Evolutionary conservation across 345 rosid genomes (phyloP), one percentile per base, ranked within the genome.

Genomic region (Brassica incana): DNA sequence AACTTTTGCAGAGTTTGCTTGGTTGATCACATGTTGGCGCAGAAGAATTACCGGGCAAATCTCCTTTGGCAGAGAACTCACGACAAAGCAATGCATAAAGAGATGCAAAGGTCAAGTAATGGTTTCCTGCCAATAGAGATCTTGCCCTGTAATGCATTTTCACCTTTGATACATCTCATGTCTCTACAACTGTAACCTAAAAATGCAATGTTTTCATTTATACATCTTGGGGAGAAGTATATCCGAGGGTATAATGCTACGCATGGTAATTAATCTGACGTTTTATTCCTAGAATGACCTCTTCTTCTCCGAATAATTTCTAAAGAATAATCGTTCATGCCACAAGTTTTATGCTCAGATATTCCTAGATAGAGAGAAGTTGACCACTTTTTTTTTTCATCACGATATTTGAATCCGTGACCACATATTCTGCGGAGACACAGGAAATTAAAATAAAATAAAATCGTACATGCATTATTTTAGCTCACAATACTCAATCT

Each of bases 91-190:
- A 61, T 74, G 79, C 75, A 80, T 14, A 36, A 69, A 56, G 29
- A 56, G 0, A 18, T 80, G 75, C 71, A 74, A 50, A 69, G 3
- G 1, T 38, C 16, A 4, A 68, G 70, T 80, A 70, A 80, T 74
- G 75, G 79, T 75, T 75, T 80, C 70, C 75, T 80, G 80, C 83
- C 83, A 80, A 80, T 80, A 80, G 76, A 80, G 83, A 80, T 70
- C 76, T 75, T 70, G 18, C 83, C 83, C 80, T 75, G 83, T 80
- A 80, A 80, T 80, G 76, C 80, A 54, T 75, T 75, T 69, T 5
- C 72, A 80, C 72, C 79, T 75, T 70, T 54, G 66, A 7, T 50
- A 11, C 35, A 52, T 79, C 77, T 79, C 60, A 18, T 70, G 3
- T 80, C 32, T 69, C 65, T 63, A 75, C 76, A 75, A 29, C 43